Conservation (phyloP, 495 filamentous ascomycete genomes). For the Hamigera avellanea region DNA sequence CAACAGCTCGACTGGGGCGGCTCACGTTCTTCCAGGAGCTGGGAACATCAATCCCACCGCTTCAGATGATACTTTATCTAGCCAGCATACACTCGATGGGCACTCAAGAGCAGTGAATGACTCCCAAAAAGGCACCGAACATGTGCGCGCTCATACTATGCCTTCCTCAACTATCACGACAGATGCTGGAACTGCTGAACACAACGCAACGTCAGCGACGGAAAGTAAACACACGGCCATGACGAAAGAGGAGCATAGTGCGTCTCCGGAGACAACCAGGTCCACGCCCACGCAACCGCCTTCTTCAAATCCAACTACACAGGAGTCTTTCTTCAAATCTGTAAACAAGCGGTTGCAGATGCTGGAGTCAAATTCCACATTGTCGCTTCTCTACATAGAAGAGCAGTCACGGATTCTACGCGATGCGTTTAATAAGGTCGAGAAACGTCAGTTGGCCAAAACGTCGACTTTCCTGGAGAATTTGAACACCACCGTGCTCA, state of each 20-base stretch:
- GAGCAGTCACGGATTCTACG: slow-evolving; percentile 86
- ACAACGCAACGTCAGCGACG: slow-evolving; percentile 15
- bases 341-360: slow-evolving; percentile 84
- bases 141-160: slow-evolving; percentile 7
- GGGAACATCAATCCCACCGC: not conserved
- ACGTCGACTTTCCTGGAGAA: slow-evolving; percentile 70
- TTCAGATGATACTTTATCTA: slow-evolving; percentile 1
- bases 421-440: slow-evolving; percentile 82
- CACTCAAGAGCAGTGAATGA: slow-evolving; percentile 9
- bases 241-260: slow-evolving; percentile 20
- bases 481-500: slow-evolving; percentile 78
- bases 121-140: slow-evolving; percentile 12
- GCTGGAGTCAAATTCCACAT: slow-evolving; percentile 82
- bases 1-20: too few species aligned
- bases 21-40: not conserved
- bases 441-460: slow-evolving; percentile 76
- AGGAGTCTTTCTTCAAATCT: slow-evolving; percentile 96
- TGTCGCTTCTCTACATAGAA: slow-evolving; percentile 93
- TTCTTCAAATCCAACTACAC: slow-evolving; percentile 65
- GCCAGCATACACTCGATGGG: slow-evolving; percentile 3
- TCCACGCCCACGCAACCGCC: slow-evolving; percentile 43
- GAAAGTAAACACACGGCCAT: slow-evolving; percentile 8
- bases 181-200: slow-evolving; percentile 11
- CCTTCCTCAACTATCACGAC: slow-evolving; percentile 8
- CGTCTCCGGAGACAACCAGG: slow-evolving; percentile 30